Evolutionary conservation across 345 rosid genomes (phyloP), one percentile per base, ranked within the genome.

Genomic region (Mangifera indica): DNA sequence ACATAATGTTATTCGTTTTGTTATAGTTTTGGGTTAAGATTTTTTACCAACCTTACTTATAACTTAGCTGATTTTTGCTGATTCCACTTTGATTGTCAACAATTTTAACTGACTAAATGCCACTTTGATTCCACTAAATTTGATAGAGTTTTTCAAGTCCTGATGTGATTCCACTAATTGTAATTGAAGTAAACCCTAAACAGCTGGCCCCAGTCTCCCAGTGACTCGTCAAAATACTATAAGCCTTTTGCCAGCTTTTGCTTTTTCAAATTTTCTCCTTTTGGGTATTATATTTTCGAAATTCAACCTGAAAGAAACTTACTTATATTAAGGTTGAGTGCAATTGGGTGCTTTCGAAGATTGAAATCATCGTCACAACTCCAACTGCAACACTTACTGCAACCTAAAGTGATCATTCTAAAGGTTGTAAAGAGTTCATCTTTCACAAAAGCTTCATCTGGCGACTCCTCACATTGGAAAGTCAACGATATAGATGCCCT

Each of bases 121-220:
- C 46, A 15, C 45, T 60, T 29, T 10, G 21, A 18, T 57, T 37
- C 77, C 66, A 49, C 66, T 58, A 44, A 54, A 24, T 68, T 62
- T 69, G 64, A 29, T 44, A 18, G 24, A 51, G 8, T 37, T 37
- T 57, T 56, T 37, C 55, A 32, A 11, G 84, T 81, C 81, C 63
- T 53, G 60, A 67, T 81, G 24, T 62, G 72, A 80, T 81, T 75
- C 88, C 87, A 83, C 84, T 55, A 69, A 58, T 77, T 75, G 76
- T 79, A 81, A 83, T 79, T 29, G 51, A 73, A 57, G 42, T 37
- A 37, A 37, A 37, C 69, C 22, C 17, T 20, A 24, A 9, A 59
- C 56, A 66, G 77, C 70, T 76, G 90, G 75, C 70, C 81, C 81
- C 75, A 49, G 60, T 37, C 10, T 3, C 18, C 18, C 53, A 15